phyloP scores from a whole-genome alignment of 2,329 filamentous ascomycete species.

The Clarireedia sp. region DNA sequence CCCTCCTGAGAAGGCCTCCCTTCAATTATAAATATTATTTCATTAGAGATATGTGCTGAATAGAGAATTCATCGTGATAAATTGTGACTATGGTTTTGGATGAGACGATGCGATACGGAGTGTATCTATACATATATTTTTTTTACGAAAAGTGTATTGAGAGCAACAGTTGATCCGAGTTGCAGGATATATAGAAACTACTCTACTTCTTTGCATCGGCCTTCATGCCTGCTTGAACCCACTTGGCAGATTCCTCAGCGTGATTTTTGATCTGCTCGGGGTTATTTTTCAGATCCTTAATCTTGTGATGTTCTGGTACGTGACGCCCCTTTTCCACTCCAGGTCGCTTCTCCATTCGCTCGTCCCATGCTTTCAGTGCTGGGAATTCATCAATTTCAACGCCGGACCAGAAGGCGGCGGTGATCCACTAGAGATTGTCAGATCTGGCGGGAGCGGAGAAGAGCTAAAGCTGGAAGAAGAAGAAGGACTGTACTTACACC shows the following conservation, averaged over 20 bases:
- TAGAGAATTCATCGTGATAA: too few relatives aligned
- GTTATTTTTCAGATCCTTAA: slow-evolving; percentile 40
- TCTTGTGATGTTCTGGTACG: slow-evolving; percentile 59
- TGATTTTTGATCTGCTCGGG: slow-evolving; percentile 45
- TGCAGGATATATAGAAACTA: background rate
- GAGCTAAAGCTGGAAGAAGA: too few relatives aligned
- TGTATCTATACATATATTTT: too few relatives aligned
- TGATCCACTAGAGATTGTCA: slow-evolving; percentile 15
- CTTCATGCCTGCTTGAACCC: slow-evolving; percentile 63
- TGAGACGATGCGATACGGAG: too few relatives aligned
- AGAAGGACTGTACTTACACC: background rate
- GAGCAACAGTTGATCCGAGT: too few relatives aligned
- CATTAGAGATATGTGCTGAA: background rate
- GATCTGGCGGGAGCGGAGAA: background rate
- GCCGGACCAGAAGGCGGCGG: slow-evolving; percentile 37
- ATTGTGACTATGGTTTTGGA: too few relatives aligned
- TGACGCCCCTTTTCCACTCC: slow-evolving; percentile 69
- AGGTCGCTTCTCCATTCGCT: slow-evolving; percentile 58
- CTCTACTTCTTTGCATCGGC: slow-evolving; percentile 25
- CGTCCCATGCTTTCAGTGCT: slow-evolving; percentile 67
- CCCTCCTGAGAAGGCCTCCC: background rate
- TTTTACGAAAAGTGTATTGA: too few relatives aligned
- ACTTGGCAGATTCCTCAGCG: slow-evolving; percentile 45
- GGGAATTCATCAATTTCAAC: slow-evolving; percentile 71
- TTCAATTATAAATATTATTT: background rate